These are phyloP conservation scores for Thielaviopsis euricoi DNA, from an alignment of 2,329 filamentous ascomycete species.

Conservation along the genomic window DNA sequence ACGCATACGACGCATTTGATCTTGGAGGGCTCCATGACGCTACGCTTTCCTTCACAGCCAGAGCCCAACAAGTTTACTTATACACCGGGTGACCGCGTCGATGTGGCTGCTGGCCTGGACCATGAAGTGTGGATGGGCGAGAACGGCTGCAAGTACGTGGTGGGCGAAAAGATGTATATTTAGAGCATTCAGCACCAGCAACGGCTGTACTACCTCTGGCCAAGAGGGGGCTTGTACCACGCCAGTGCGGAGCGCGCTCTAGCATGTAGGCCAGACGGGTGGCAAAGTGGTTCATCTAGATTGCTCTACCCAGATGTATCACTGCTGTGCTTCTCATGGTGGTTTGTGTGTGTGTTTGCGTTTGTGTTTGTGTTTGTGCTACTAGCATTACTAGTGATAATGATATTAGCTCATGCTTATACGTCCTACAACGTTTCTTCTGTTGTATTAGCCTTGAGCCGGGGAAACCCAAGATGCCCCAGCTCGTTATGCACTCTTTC, in stretches of 20 bases:
- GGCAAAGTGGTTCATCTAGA: background rate
- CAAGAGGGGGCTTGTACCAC: too few relatives aligned
- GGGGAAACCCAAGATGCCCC: too few relatives aligned
- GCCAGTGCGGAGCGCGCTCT: too few relatives aligned
- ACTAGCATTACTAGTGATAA: too few relatives aligned
- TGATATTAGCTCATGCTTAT: too few relatives aligned
- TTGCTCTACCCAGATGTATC: background rate
- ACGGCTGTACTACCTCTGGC: too few relatives aligned
- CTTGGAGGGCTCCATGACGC: background rate
- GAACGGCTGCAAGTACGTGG: background rate
- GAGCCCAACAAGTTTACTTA: background rate
- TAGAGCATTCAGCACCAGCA: background rate
- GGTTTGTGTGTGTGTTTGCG: too few relatives aligned
- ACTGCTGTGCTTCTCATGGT: background rate
- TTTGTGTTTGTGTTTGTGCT: too few relatives aligned
- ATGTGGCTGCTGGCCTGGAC: background rate
- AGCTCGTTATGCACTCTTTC: too few relatives aligned
- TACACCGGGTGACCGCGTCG: background rate
- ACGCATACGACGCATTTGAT: background rate
- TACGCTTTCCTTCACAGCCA: background rate
- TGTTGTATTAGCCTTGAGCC: too few relatives aligned
- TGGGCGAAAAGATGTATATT: background rate
- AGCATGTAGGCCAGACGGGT: too few relatives aligned
- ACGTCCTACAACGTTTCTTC: too few relatives aligned
- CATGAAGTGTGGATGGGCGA: background rate